A percentile compares a stretch with the other conserved stretches of the same genome.
Evolutionary conservation across 371 early-diverging fungal species (phyloP).

Genomic region (Encephalitozoon hellem): DNA sequence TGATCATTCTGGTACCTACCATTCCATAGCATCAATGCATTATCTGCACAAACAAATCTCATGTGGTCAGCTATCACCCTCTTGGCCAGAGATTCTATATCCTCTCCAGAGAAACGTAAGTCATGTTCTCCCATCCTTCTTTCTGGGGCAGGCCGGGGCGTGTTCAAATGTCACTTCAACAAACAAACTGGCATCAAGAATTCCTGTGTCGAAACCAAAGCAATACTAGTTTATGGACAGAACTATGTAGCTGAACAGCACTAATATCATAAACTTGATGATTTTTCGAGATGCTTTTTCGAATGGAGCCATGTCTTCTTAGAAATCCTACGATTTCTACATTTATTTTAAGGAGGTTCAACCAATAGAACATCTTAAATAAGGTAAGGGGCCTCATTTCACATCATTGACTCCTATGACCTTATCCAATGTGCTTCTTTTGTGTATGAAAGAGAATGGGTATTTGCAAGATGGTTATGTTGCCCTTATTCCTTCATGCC

Average conservation of each 20-base stretch:
- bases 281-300: not conserved
- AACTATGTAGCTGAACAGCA: not conserved
- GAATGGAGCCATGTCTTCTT: not conserved
- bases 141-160: not conserved
- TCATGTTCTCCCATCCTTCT: not conserved
- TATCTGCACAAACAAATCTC: slow-evolving; percentile 2
- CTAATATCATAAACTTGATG: not conserved
- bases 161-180: not conserved
- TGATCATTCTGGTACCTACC: not conserved
- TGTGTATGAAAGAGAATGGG: not conserved
- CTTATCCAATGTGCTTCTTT: not conserved
- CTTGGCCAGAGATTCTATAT: not conserved
- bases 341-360: not conserved
- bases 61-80: not conserved
- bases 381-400: not conserved
- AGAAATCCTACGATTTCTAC: not conserved
- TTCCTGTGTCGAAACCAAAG: not conserved
- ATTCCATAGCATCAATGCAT: not conserved
- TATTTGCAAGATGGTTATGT: not conserved
- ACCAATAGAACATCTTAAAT: not conserved
- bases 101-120: not conserved
- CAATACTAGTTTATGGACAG: not conserved
- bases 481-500: slow-evolving; percentile 11
- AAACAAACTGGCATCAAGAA: not conserved
- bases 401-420: not conserved